Base-by-base conservation (phyloP, 352 stramenopile genomes). In the Elongisporangium senticosum region DNA sequence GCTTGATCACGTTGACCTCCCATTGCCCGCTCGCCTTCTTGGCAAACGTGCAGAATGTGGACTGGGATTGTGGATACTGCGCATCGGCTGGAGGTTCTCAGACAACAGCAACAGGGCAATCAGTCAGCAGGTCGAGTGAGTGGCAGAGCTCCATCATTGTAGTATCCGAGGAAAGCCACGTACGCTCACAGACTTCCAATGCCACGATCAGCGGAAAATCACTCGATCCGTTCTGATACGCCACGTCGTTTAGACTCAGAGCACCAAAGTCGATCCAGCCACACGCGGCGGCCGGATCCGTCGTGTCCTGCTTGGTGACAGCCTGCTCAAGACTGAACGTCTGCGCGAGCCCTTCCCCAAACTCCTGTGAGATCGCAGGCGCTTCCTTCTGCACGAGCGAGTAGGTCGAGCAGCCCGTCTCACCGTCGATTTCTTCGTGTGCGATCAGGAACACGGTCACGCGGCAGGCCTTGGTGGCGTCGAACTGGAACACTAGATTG, bases 1-100 rank as follows among this genome's bases (percentile, higher is more conserved):
- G 85, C 61, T 95, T 95, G 60, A 95, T 68, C 60, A 93, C 74
- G 63, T 90, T 90, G 65, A 90, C 59, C 23, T 74, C 63, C 72
- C 75, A 90, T 13, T 62, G 54, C 23, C 68, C 67, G 14, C 63
- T 71, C 21, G 65, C 58, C 62, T 75, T 75, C 63, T 75, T 78
- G 10, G 69, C 56, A 54, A 95, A 90, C 21, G 79, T 89, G 53
- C 74, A 81, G 54, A 95, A 95, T 7, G 83, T 95, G 20, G 85
- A 72, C 53, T 95, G 84, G 21, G 84, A 92, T 55, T 95, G 83
- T 17, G 79, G 71, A 39, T 57, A 64, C 58, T 74, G 69, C 15
- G 43, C 65, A 15, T 17, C 65, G 50, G 43, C 15, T 26, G 33
- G 11, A 43, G 33, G 33, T 69, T 49, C 49, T 21, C 15, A 40